phyloP scores from a whole-genome alignment of 495 filamentous ascomycete species.

The Penicillium salamii region DNA sequence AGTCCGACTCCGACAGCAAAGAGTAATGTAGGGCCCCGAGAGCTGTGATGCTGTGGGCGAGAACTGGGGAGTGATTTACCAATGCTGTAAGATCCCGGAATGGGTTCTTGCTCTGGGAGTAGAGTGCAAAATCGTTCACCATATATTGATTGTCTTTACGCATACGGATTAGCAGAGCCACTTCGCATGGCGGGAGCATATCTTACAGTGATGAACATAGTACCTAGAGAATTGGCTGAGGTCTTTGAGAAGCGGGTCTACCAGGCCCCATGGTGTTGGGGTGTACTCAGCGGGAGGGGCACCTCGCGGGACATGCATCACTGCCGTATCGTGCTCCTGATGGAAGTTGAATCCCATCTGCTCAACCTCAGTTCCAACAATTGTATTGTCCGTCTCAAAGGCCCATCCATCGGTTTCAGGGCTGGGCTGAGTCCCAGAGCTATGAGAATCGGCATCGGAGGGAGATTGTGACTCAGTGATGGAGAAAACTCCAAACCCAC shows the following conservation, averaged over 20 bases:
- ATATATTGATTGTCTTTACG: conserved; percentile 35
- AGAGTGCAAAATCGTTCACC: conserved; percentile 35
- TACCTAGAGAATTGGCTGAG: conserved; percentile 33
- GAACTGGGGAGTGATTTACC: conserved; percentile 38
- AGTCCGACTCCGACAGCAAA: conserved; percentile 34
- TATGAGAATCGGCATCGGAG: conserved; percentile 18
- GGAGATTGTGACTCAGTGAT: conserved; percentile 18
- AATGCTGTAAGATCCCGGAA: conserved; percentile 39
- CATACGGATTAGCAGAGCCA: conserved; percentile 1
- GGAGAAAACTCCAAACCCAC: conserved; percentile 10
- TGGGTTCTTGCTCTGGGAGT: conserved; percentile 39
- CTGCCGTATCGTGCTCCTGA: conserved; percentile 10
- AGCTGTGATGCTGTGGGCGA: conserved; percentile 37
- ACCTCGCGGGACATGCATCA: conserved; percentile 11
- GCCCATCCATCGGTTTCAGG: conserved; percentile 18
- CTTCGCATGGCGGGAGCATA: not conserved
- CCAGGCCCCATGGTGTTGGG: conserved; percentile 33
- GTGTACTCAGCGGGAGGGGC: conserved; percentile 10
- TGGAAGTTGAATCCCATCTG: not conserved
- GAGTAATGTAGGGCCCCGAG: conserved; percentile 45
- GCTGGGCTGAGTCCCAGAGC: conserved; percentile 16
- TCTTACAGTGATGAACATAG: conserved; percentile 44
- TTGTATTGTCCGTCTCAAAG: conserved; percentile 5
- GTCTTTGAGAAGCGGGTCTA: conserved; percentile 45
- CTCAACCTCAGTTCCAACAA: not conserved